Evolutionary conservation across 805 yeast genomes (phyloP), one percentile per base, ranked within the genome.

Genomic region (Metschnikowia proteae): DNA sequence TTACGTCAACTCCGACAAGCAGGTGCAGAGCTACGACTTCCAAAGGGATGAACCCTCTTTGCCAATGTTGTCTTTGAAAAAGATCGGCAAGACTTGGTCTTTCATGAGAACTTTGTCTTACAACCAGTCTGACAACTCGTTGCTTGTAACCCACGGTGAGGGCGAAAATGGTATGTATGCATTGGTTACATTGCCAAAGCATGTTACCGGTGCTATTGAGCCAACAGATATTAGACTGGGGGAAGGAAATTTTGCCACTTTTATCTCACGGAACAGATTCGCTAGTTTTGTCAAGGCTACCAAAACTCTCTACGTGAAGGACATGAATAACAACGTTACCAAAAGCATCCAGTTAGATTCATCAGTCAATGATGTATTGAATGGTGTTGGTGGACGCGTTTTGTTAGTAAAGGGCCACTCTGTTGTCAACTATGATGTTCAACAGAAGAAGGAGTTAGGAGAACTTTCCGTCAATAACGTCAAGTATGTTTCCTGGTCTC

Each of bases 221-320:
- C 96, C 97, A 47, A 76, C 83, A n/a, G 84, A 84, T 52, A 74
- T 86, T 43, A 74, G 86, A 51, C 82, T 81, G 60, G 97, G 96
- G 45, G 81, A 82, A 47, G 97, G 94, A 34, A 82, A 81, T 60
- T 82, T 81, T 66, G 99, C 98, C 11, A 76, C 86, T 52, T 94
- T 94, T 66, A 89, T 95, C 59, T 90, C 97, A 10, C 86, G 99
- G 66, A 94, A 94, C 72, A 79, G 99, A 70, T 94, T 89, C 68
- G 95, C 88, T 48, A 88, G 87, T 30, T 88, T 86, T 65, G 73
- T 80, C 48, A 84, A 82, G 62, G 60, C 81, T 9, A 64, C 82
- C 11, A 82, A 82, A 59, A 71, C 80, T n/a, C 76, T 94, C 57
- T 88, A 86, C 57, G 85, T 94, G 46, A 86, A 86, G 66, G 97